Evolutionary conservation across 179 eudicot species (phyloP), one percentile per base, ranked within the genome.

Genomic region (Spinacia oleracea): DNA sequence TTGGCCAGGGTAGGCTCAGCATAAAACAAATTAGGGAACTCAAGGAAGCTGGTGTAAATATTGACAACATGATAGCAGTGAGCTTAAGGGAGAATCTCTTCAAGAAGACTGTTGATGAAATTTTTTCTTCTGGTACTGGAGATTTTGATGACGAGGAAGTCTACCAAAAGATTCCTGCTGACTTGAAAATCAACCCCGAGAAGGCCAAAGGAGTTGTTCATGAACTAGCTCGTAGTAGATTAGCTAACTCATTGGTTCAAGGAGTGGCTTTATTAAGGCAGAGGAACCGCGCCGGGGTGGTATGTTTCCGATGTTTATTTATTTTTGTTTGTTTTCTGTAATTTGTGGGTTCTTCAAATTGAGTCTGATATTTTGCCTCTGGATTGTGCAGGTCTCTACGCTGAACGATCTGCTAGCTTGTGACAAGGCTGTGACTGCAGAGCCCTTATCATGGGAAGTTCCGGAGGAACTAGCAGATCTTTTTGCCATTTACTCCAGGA

Each of bases 131-230:
- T 15, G 97, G 99, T 64, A 90, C 97, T 31, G 98, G 99, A 55
- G 99, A 94, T 67, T 94, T 96, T 78, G 95, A 96, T 65, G 97
- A 90, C 74, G 97, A 89, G 71, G 97, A 96, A 87, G 92, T 94
- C n/a, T 96, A 89, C 79, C 70, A 91, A 78, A 94, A 90, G 70
- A 92, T 96, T 31, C 99, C 98, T 0, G 83, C 87, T 31, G 97
- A 94, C 82, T 90, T 96, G 50, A 85, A 83, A 43, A 89, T 96
- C 70, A 81, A 90, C 82, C 82, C 86, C 68, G 90, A 83, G 29
- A 94, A 91, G 90, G 90, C 99, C 42, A 91, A 87, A 85, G 81
- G 66, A 72, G 84, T 89, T 74, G 92, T 90, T 76, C 90, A 90
- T 69, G 98, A 90, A 76, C 95, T 91, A 74, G 97, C 98, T 63